Evolutionary conservation across 106 monocot genomes (phyloP).

Genomic region (Dendrobium chrysotoxum): DNA sequence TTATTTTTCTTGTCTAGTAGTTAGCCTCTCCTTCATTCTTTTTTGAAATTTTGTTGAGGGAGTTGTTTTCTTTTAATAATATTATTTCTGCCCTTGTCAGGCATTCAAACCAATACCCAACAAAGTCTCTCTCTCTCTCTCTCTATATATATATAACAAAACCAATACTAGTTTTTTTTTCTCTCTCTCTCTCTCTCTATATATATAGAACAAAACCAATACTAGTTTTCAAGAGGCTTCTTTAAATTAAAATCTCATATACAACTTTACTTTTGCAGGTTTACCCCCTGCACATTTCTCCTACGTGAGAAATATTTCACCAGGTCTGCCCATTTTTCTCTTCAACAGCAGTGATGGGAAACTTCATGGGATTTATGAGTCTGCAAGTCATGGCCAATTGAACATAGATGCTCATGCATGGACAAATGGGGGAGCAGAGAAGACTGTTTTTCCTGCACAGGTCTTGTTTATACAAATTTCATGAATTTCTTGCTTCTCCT

Average conservation of each 20-base stretch:
- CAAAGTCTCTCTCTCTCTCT: neutral
- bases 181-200: neutral
- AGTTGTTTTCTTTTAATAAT: too few relatives aligned
- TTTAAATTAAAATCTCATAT: neutral
- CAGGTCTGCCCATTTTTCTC: conserved; percentile 58
- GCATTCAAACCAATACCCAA: neutral
- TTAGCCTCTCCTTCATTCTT: too few relatives aligned
- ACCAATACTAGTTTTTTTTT: neutral
- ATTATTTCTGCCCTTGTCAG: too few relatives aligned
- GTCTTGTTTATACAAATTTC: conserved; percentile 19
- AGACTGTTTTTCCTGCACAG: conserved; percentile 61
- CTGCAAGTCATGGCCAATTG: conserved; percentile 49
- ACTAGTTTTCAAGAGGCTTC: neutral
- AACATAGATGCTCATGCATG: conserved; percentile 55
- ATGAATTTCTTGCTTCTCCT: neutral
- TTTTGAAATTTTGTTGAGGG: too few relatives aligned
- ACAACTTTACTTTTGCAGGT: conserved; percentile 19
- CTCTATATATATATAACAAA: neutral
- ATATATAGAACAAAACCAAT: neutral
- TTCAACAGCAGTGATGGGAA: conserved; percentile 62
- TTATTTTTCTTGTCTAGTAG: too few relatives aligned
- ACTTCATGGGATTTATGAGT: conserved; percentile 69
- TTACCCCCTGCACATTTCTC: conserved; percentile 42
- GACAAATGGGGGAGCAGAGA: conserved; percentile 42
- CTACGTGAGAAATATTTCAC: conserved; percentile 52